phyloP scores from a whole-genome alignment of 2,329 filamentous ascomycete species.

The Graphilbum sp. region DNA sequence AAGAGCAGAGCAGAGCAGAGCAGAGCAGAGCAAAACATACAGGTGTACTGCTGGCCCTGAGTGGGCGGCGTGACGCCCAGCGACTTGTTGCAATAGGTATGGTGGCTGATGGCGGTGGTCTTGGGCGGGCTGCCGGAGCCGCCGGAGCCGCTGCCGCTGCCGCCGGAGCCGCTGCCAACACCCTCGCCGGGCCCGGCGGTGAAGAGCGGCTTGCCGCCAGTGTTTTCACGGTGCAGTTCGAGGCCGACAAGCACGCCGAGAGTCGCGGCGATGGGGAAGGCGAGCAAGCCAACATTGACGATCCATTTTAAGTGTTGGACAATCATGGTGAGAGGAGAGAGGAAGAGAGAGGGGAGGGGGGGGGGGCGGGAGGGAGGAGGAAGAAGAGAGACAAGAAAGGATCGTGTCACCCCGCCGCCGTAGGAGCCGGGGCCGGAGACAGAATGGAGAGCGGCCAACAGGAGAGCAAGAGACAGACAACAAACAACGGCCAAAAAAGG shows the following conservation, averaged over 20 bases:
- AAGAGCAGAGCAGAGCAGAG: background rate
- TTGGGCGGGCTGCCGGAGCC: constrained; percentile 9
- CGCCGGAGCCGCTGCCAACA: constrained; percentile 2
- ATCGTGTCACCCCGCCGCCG: no score
- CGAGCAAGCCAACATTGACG: constrained; percentile 32
- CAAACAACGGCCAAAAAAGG: background rate
- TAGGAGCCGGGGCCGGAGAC: no score
- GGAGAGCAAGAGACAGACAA: background rate
- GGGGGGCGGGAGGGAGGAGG: background rate
- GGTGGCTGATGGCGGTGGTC: constrained; percentile 17
- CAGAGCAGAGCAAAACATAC: constrained; percentile 18
- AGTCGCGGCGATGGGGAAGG: constrained; percentile 20
- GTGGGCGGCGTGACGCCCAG: constrained; percentile 27
- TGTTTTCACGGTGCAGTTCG: constrained; percentile 24
- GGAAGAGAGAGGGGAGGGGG: background rate
- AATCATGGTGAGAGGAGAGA: constrained; percentile 15
- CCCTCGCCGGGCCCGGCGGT: constrained; percentile 9
- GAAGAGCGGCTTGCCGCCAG: constrained; percentile 27
- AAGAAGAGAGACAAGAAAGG: background rate
- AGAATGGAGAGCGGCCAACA: no score
- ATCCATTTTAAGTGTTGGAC: constrained; percentile 21
- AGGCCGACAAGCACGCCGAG: constrained; percentile 30
- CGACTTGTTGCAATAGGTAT: constrained; percentile 24
- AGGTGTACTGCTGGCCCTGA: constrained; percentile 26
- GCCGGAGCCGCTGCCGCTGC: constrained; percentile 3